Evolutionary conservation across 225 moss, liverwort and hornwort species (phyloP), one percentile per base, ranked within the genome.

Genomic region (Ulota crispa): DNA sequence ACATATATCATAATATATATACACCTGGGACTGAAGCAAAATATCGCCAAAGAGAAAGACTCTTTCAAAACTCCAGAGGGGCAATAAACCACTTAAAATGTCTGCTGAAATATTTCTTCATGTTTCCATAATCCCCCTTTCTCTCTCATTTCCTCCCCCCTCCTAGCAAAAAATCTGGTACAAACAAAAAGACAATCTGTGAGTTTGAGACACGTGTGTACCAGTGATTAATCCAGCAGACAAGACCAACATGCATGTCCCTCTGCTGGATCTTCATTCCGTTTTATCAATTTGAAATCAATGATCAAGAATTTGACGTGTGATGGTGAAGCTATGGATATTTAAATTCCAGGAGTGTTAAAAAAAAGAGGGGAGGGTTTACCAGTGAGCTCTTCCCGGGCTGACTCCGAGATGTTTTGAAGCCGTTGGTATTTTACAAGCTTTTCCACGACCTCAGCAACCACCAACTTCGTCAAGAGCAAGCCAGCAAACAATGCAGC

Each of bases 401-500:
- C 76, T 1, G 84, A 42, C 21, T 64, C 68, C 6, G 82, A 76
- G n/a, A 87, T 79, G 28, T 26, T 84, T 42, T 78, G 82, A 8
- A 89, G 57, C 36, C 80, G 77, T 69, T 89, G 92, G 30, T 87
- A 85, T 30, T 85, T 79, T 18, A 82, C 85, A 18, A 95, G 78
- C 77, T 89, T 95, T 21, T 92, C 89, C 12, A 64, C 87, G 36
- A 97, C 77, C 84, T 97, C 97, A 4, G 84, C 93, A 16, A 86
- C 86, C 21, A 97, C 95, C 53, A 97, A 76, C 79, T 93, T 87
- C 0, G 94, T 92, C 77, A 97, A 84, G 6, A 97, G 90, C 55
- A 97, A 85, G 28, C 92, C 97, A 45, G 97, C 92, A 61, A 97
- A 81, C 42, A 93, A 80, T 31, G 97, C 97, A 55, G 97, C 85